Evolutionary conservation across 345 rosid species (phyloP).

Genomic region (Pugionium dolabratum): DNA sequence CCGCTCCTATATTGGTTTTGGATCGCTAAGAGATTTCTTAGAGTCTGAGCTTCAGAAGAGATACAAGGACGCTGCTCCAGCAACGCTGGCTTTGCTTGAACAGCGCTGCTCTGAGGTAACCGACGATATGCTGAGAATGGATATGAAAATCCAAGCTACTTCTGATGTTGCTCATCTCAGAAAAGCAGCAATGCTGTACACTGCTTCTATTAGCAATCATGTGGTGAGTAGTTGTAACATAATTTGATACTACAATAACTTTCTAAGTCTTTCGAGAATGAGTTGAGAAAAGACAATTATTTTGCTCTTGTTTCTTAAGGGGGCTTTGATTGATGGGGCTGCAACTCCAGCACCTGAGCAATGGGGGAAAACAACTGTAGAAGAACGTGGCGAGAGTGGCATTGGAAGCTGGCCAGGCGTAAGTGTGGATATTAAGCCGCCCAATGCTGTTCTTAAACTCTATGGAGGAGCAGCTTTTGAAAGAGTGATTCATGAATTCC

Average conservation of each 20-base stretch:
- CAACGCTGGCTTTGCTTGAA: conserved; percentile 95
- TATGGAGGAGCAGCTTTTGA: conserved; percentile 99
- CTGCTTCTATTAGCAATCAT: conserved; percentile 84
- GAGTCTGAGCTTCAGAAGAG: conserved; percentile 94
- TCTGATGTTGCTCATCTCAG: conserved; percentile 90
- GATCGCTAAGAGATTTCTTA: conserved; percentile 76
- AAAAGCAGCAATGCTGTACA: conserved; percentile 77
- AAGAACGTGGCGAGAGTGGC: conserved; percentile 86
- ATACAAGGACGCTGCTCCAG: conserved; percentile 91
- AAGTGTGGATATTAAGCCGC: conserved; percentile 66
- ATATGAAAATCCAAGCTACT: conserved; percentile 76
- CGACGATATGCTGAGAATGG: conserved; percentile 64
- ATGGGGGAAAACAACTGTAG: conserved; percentile 91
- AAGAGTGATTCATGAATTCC: conserved; percentile 90
- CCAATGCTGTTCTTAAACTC: conserved; percentile 86
- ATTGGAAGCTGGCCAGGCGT: conserved; percentile 98
- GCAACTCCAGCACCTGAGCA: conserved; percentile 98
- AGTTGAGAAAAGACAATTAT: conserved; percentile 18
- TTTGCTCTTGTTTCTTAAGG: conserved; percentile 49
- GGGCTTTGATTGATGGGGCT: conserved; percentile 92
- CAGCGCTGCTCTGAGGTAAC: conserved; percentile 78
- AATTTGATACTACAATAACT: not conserved
- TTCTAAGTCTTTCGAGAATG: not conserved
- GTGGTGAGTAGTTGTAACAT: conserved; percentile 56
- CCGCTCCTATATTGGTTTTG: conserved; percentile 67